phyloP scores from a whole-genome alignment of 345 rosid species.

The Arabidopsis suecica region DNA sequence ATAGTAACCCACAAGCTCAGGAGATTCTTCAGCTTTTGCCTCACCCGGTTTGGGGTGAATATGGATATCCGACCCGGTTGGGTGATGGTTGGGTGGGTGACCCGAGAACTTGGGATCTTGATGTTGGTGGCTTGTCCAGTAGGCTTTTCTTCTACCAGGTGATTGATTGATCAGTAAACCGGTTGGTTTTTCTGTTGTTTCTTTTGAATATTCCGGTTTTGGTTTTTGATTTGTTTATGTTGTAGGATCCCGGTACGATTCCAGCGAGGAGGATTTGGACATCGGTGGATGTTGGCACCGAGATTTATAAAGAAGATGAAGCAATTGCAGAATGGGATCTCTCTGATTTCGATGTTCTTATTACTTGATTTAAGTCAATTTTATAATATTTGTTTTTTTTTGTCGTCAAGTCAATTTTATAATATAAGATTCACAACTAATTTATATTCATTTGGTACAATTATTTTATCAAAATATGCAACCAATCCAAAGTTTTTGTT shows the following conservation, averaged over 20 bases:
- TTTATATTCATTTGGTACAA: neutral
- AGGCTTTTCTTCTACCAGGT: constrained; percentile 83
- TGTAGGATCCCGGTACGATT: constrained; percentile 64
- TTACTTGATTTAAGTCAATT: constrained; percentile 28
- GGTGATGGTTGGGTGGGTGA: constrained; percentile 80
- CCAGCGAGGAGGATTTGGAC: constrained; percentile 76
- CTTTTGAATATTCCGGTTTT: neutral
- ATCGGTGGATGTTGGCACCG: constrained; percentile 69
- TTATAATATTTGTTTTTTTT: too few relatives aligned
- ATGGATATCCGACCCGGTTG: constrained; percentile 66
- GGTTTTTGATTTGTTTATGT: neutral
- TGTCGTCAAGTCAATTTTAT: neutral
- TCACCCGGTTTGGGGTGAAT: constrained; percentile 71
- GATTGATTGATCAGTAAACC: constrained; percentile 8
- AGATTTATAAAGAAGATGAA: constrained; percentile 61
- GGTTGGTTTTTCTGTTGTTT: neutral
- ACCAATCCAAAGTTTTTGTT: neutral
- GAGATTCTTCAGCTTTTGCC: constrained; percentile 76
- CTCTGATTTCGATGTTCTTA: constrained; percentile 61
- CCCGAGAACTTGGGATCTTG: constrained; percentile 72
- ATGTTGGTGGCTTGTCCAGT: constrained; percentile 67
- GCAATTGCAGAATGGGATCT: constrained; percentile 64
- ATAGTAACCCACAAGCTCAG: constrained; percentile 78
- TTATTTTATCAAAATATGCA: neutral
- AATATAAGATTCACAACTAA: neutral